These are phyloP conservation scores for Remersonia thermophila DNA, from an alignment of 2,329 filamentous ascomycete genomes.

Conservation along the genomic window DNA sequence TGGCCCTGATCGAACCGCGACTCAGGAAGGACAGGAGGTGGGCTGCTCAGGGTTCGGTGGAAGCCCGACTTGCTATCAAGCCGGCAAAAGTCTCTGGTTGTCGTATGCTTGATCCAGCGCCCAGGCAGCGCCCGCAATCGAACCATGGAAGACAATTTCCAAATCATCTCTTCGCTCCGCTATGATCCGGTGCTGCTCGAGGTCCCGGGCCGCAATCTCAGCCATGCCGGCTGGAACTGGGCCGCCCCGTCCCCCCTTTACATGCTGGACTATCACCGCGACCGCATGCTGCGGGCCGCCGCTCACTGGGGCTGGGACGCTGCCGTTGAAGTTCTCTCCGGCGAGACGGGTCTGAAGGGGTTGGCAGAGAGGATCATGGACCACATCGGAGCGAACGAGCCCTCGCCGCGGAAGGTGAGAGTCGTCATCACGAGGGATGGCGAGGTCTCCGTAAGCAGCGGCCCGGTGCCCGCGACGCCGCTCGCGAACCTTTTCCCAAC, in stretches of 20 bases:
- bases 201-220: slow-evolving; percentile 26
- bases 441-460: slow-evolving; percentile 30
- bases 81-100: no score
- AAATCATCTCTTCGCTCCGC: slow-evolving; percentile 59
- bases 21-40: no score
- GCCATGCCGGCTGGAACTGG: slow-evolving; percentile 40
- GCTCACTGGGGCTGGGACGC: slow-evolving; percentile 41
- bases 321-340: slow-evolving; percentile 33
- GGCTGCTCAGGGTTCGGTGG: no score
- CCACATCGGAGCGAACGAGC: slow-evolving; percentile 17
- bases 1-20: no score
- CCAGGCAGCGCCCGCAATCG: no score
- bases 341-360: slow-evolving; percentile 31
- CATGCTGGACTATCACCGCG: slow-evolving; percentile 66
- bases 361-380: slow-evolving; percentile 29
- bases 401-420: slow-evolving; percentile 36
- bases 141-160: slow-evolving; percentile 31
- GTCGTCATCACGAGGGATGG: slow-evolving; percentile 42
- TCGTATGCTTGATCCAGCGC: no score
- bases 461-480: slow-evolving; percentile 38
- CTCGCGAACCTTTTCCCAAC: slow-evolving; percentile 34
- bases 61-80: no score
- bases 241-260: slow-evolving; percentile 52
- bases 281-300: slow-evolving; percentile 59
- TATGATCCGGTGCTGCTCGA: slow-evolving; percentile 49